Evolutionary conservation across 441 rosid species (phyloP), one percentile per base, ranked within the genome.

Genomic region (Hura crepitans): DNA sequence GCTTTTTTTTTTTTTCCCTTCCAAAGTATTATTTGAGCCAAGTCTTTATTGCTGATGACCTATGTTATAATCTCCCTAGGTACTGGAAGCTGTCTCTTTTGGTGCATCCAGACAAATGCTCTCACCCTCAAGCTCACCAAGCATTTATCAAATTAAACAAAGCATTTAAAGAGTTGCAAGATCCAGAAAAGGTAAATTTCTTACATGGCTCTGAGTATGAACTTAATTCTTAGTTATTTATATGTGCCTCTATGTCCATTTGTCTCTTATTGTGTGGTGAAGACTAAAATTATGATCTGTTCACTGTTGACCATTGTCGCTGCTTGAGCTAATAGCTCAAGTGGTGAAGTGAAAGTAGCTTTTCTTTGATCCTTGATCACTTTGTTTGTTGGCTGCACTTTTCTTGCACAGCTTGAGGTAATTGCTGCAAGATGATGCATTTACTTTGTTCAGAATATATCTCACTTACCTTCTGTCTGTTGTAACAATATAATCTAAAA

Each of bases 81-180:
- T 94, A 94, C 69, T 91, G 98, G 98, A 94, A 90, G 79, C 78
- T 94, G 79, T 94, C 97, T 39, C 97, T 94, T 78, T 74, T 90
- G 74, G 97, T 94, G 80, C 97, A 89, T 76, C 98, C 97, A 6
- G 98, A 94, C 82, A 94, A 92, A 71, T 94, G 97, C 71, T 81
- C 97, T 78, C 99, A 92, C 81, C 97, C 97, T 30, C 96, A 88
- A 80, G 96, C 99, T 18, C 84, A 94, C 70, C 84, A 90, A 78
- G 95, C 97, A 66, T 94, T 94, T 66, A 82, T 92, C 74, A 79
- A 78, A 80, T 77, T 94, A 65, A 94, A 90, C 75, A 94, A 89
- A 80, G 89, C 98, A 74, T 91, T 87, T 77, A 91, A 91, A 73
- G 96, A 94, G 35, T 79, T 94, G 63, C 96, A 94, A 73, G 76